Evolutionary conservation across 371 early-diverging fungal species (phyloP), one percentile per base, ranked within the genome.

Genomic region (Entomophthora muscae): DNA sequence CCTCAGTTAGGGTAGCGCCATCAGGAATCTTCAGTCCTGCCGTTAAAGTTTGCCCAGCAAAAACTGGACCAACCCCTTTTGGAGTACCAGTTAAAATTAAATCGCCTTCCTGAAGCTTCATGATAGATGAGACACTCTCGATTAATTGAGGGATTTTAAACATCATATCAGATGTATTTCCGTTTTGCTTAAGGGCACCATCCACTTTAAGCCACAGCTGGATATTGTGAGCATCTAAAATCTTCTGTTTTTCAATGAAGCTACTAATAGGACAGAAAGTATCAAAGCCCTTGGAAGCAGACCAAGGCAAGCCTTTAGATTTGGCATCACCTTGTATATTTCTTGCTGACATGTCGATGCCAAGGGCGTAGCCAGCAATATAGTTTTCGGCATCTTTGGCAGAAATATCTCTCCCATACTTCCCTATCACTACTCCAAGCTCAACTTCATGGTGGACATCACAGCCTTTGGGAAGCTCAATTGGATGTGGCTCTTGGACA

Each of bases 391-490:
- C 93, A 7, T 83, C 67, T 17, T 73, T 67, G 0, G 75, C 80
- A 5, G 65, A 42, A 65, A 92, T 88, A 69, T 93, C 85, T 21
- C 89, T 78, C 2, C 88, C 92, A 21, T 73, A 70, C 66, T 86
- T 86, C 42, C 91, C 91, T 65, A 96, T 92, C 21, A 96, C 86
- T 1, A 95, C 89, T 17, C 89, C 95, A 22, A 96, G 82, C 73
- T 96, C 97, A 55, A 96, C 87, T 73, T 95, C 96, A 69, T 95
- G 92, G 68, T 95, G 94, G 12, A 94, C 90, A 57, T 79, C 78
- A 61, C 81, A 81, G 10, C 86, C 88, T 24, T 69, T 69, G 1
- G 94, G 95, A 31, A 92, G 76, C 67, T 89, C 90, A 59, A 96
- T 85, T 57, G 73, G 76, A 3, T 81, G 82, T 3, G 85, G 85